Evolutionary conservation across 129 eudicot species (phyloP), one percentile per base, ranked within the genome.

Genomic region (Smallanthus sonchifolius): DNA sequence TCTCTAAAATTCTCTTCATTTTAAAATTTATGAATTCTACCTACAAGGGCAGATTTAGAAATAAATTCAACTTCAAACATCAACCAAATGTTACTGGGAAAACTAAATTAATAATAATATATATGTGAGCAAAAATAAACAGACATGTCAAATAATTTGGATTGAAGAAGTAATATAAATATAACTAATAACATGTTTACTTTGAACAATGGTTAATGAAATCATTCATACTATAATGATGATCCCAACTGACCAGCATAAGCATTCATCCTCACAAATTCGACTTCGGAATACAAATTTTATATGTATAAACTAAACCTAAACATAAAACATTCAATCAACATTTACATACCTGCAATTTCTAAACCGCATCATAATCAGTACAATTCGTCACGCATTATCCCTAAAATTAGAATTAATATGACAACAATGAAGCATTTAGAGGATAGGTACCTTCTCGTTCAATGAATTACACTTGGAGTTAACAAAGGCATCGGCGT

Each of bases 381-480:
- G 24, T 42, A 54, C 9, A 62, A 48, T 45, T 70, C 37, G 56
- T 47, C 19, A 10, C 63, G 54, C 36, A 56, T 30, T 45, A 49
- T 40, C 36, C 70, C 43, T 43, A 69, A 57, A 38, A 68, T n/a
- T 35, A 62, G 62, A 62, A 74, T 19, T 63, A 69, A 38, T 20
- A 62, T 2, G 69, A 35, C 19, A 15, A 34, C 13, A 6, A 76
- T 40, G 35, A 66, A 28, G 47, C 10, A 19, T 2, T 67, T 74
- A 0, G 65, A n/a, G 62, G 32, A 34, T 0, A 56, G 8, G 9
- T 60, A 94, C 99, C 99, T 95, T 95, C 55, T 95, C 99, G 56
- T 84, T 91, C 54, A 91, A 79, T 16, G 99, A 75, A 70, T 86
- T 87, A 81, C 99, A 91, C 78, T 91, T 91, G 85, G 99, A 85